Conservation (phyloP, 179 eudicot genomes). For the Gypsophila paniculata region DNA sequence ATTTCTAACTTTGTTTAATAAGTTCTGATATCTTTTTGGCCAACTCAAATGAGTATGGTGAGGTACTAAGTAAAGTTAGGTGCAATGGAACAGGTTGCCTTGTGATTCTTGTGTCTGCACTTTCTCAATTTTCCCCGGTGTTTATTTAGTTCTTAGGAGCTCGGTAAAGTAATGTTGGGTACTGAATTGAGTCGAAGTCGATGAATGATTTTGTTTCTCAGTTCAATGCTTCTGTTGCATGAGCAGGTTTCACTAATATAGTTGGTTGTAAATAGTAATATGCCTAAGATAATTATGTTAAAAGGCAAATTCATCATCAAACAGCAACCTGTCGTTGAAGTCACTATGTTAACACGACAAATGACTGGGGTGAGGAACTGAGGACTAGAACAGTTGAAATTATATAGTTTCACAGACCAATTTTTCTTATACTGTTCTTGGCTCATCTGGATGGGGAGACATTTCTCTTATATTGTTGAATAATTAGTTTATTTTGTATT, state of each 20-base stretch:
- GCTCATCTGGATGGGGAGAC: neutral
- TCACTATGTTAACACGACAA: neutral
- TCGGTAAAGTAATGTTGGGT: neutral
- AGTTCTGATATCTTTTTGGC: neutral
- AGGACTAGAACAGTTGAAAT: neutral
- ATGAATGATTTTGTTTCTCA: neutral
- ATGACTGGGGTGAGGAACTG: neutral
- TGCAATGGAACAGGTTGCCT: constrained; percentile 51
- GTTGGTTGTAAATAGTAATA: neutral
- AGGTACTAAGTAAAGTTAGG: neutral
- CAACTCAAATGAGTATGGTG: neutral
- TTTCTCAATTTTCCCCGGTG: neutral
- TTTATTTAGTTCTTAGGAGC: neutral
- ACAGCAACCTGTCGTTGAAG: neutral
- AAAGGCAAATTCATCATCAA: too few relatives aligned
- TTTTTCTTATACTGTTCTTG: neutral
- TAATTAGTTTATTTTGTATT: neutral
- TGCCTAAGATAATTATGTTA: too few relatives aligned
- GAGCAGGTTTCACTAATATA: neutral
- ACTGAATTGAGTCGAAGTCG: constrained; percentile 4
- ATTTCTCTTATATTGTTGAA: neutral
- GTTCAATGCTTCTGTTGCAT: constrained; percentile 9
- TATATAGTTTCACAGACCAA: too few relatives aligned
- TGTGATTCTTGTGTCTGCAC: neutral
- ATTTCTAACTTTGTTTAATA: neutral